Base-by-base conservation (phyloP, 1,139 yeast genomes). In the Yamadazyma mexicana region DNA sequence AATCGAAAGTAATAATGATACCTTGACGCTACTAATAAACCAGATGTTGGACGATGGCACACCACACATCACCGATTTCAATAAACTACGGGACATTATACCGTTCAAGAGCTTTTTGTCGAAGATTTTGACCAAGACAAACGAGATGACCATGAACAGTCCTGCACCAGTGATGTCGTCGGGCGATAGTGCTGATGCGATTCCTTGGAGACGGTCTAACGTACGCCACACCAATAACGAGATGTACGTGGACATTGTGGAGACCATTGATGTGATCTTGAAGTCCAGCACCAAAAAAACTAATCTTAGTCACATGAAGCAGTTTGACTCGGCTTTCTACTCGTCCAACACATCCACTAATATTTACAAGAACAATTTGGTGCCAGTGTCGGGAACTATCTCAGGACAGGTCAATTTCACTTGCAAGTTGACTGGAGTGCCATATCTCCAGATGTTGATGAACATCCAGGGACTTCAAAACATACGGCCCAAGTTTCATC, bases 41-140 rank as follows among this genome's bases (percentile, higher is more conserved):
- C 65, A 87, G 52, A 79, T 87, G 80, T 57, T 89, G 17, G 95
- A 87, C 51, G 83, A 80, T 35, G 92, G 94, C 1, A 69, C 73
- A 17, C 95, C 96, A 0, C 75, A 77, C 47, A 69, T 77, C 37
- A 82, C 91, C 0, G 96, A 88, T 49, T 68, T 81, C 38, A 89
- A 88, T 56, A 75, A 79, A 37, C 61, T 91, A 31, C 69, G 80
- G 40, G 94, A 85, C 40, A 61, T 83, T 15, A 81, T 89, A 1
- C 95, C 95, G n/a, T 71, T 72, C 49, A 68, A 66, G 45, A 66
- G 70, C 37, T 59, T 72, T 20, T 54, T 72, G 30, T 61, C 69
- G 31, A 65, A 66, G 46, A 51, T 72, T 16, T 52, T 71, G 40
- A 60, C 62, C 38, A 59, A 67, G 12, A 60, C 72, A 12, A 61